These are phyloP conservation scores for Fomitopsis serialis DNA, from an alignment of 768 basidiomycete species.

Conservation along the genomic window DNA sequence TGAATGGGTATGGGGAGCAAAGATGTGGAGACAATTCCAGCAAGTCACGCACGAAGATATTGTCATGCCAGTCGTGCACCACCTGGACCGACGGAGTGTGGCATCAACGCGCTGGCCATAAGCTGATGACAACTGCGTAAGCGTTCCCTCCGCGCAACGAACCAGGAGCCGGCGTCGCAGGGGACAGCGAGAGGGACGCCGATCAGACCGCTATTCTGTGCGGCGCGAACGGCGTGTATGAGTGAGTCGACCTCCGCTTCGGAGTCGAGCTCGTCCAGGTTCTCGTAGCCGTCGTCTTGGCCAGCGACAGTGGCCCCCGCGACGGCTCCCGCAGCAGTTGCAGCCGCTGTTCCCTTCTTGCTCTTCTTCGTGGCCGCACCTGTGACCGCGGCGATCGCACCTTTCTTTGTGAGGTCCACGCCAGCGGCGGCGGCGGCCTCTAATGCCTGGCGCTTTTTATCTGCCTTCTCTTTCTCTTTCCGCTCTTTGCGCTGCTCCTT, in stretches of 20 bases:
- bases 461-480: constrained; percentile 72
- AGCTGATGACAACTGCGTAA: constrained; percentile 34
- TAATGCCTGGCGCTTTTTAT: constrained; percentile 70
- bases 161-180: constrained; percentile 74
- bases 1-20: background rate
- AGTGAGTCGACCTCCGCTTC: constrained; percentile 81
- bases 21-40: no score
- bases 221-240: constrained; percentile 51
- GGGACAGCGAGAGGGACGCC: constrained; percentile 69
- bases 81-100: constrained; percentile 4
- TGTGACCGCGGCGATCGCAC: constrained; percentile 22
- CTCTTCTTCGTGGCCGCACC: constrained; percentile 49
- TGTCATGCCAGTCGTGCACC: background rate
- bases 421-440: constrained; percentile 65
- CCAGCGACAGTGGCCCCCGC: constrained; percentile 44
- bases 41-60: background rate
- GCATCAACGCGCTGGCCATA: constrained; percentile 25
- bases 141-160: constrained; percentile 69
- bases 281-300: constrained; percentile 60
- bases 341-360: constrained; percentile 46
- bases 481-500: constrained; percentile 88
- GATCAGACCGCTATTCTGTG: constrained; percentile 52
- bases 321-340: constrained; percentile 31
- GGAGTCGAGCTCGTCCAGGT: constrained; percentile 76
- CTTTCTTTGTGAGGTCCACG: constrained; percentile 41